A percentile compares a stretch with the other conserved stretches of the same genome.
These are phyloP conservation scores for Diversispora epigaea DNA, from an alignment of 192 early-diverging fungal genomes.

Conservation along the genomic window DNA sequence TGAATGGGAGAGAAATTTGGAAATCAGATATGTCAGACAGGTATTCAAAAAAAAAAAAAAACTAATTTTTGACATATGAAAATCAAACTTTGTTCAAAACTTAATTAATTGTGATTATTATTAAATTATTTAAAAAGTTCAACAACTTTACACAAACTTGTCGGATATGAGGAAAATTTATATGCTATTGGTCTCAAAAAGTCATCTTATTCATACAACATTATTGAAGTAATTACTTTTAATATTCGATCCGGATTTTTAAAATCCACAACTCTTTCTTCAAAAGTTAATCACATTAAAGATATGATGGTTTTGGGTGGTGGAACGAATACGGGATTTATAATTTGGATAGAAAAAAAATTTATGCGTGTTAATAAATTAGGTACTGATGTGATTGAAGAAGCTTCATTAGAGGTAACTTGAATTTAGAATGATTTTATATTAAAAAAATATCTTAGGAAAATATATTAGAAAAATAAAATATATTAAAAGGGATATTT, in stretches of 20 bases:
- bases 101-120: neutral
- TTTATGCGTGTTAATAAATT: slow-evolving; percentile 39
- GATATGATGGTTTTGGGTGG: slow-evolving; percentile 39
- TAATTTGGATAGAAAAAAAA: slow-evolving; percentile 41
- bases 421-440: neutral
- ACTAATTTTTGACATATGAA: no score
- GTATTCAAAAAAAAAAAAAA: slow-evolving; percentile 2
- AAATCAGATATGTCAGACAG: slow-evolving; percentile 2
- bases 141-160: slow-evolving; percentile 30
- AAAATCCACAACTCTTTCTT: slow-evolving; percentile 35
- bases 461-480: no score
- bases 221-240: slow-evolving; percentile 37
- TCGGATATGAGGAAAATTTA: slow-evolving; percentile 26
- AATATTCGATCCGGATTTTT: slow-evolving; percentile 35
- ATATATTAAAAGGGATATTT: neutral
- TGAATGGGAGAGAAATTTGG: slow-evolving; percentile 16
- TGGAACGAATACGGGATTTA: slow-evolving; percentile 33
- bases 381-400: slow-evolving; percentile 34
- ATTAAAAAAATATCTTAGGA: no score
- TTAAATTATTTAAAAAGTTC: neutral
- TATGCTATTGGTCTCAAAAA: slow-evolving; percentile 40
- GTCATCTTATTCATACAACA: slow-evolving; percentile 23
- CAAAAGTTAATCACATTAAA: slow-evolving; percentile 33
- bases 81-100: neutral
- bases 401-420: slow-evolving; percentile 20